Percentiles rank a stretch among this genome's conserved stretches.
phyloP scores from a whole-genome alignment of 352 stramenopile species.

The Phytopythium cucurbitacearum region DNA sequence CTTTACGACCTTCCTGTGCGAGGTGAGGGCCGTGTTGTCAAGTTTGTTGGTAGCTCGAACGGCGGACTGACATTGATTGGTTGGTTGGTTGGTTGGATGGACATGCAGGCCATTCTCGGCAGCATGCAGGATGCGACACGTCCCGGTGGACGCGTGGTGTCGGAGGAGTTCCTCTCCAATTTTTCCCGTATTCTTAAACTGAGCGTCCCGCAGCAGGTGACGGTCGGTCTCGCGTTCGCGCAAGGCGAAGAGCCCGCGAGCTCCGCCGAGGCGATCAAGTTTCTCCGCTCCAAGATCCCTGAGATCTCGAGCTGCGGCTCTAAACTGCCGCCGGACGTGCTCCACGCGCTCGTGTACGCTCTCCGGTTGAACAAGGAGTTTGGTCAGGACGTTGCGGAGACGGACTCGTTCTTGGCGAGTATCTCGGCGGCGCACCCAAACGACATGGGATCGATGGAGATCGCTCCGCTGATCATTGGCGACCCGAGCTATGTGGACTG shows the following conservation, averaged over 20 bases:
- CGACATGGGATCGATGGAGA: slow-evolving; percentile 84
- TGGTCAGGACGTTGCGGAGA: slow-evolving; percentile 62
- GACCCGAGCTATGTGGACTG: slow-evolving; percentile 87
- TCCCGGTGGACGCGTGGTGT: slow-evolving; percentile 37
- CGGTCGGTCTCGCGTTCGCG: slow-evolving; percentile 75
- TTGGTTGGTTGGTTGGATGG: too few species aligned
- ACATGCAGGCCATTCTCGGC: slow-evolving; percentile 59
- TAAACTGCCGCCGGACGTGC: slow-evolving; percentile 81
- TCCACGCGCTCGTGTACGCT: slow-evolving; percentile 80
- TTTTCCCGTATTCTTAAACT: slow-evolving; percentile 84
- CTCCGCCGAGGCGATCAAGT: slow-evolving; percentile 60
- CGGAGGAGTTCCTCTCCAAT: slow-evolving; percentile 72
- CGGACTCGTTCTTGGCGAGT: slow-evolving; percentile 81
- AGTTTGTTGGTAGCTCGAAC: neutral
- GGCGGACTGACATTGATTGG: too few species aligned
- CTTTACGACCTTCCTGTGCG: slow-evolving; percentile 88
- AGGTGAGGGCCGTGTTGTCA: slow-evolving; percentile 22
- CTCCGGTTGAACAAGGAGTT: slow-evolving; percentile 81
- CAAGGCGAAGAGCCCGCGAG: slow-evolving; percentile 63
- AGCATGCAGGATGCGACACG: slow-evolving; percentile 35
- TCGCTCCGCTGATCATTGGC: slow-evolving; percentile 80
- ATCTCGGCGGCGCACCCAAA: slow-evolving; percentile 83
- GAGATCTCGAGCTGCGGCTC: slow-evolving; percentile 78
- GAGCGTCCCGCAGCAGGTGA: slow-evolving; percentile 83
- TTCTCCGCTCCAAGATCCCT: slow-evolving; percentile 78